Base-by-base conservation (phyloP, 371 early-diverging fungal species). In the Rhizopus microsporus region DNA sequence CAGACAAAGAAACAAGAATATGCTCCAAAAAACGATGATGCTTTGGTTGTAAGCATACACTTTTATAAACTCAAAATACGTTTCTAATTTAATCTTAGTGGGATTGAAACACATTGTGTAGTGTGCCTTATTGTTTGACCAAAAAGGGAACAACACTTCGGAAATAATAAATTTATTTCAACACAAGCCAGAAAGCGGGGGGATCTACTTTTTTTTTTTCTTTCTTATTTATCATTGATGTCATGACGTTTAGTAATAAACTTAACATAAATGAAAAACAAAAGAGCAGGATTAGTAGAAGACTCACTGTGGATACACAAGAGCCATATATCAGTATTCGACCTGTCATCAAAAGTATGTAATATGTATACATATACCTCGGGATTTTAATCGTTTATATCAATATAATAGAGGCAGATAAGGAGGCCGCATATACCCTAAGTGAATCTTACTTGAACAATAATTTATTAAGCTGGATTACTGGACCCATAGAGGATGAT, bases 291-390 rank as follows among this genome's bases (percentile, higher is more conserved):
- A 29, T 63, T 6, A 63, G 67, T 40, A 47, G 67, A 52, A 37
- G 60, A 7, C 30, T 68, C 4, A 68, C 68, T 7, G 61, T 68
- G 4, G 54, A 64, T 51, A 57, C 57, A 15, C 33, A 37, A 56
- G 60, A 64, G 10, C 64, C 68, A 1, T 60, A 60, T 53, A 33
- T 68, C 12, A 57, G 30, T 23, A 68, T 64, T 34, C 38, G 68
- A 15, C 65, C 68, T 23, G 52, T 68, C 23, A 68, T 68, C 31
- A 68, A 64, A 60, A 63, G 68, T 68, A 68, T 40, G 29, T n/a
- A 42, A 12, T 17, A 23, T 35, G 5, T 29, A 6, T 17, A 23
- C 37, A 10, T 29, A 6, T 55, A 17, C n/a, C 35, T 31, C 12
- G 15, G 23, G 17, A 47, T 23, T 47, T 47, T 37, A 10, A 5